These are phyloP conservation scores for Nidularia sp. DNA, from an alignment of 768 basidiomycete species.

Conservation along the genomic window DNA sequence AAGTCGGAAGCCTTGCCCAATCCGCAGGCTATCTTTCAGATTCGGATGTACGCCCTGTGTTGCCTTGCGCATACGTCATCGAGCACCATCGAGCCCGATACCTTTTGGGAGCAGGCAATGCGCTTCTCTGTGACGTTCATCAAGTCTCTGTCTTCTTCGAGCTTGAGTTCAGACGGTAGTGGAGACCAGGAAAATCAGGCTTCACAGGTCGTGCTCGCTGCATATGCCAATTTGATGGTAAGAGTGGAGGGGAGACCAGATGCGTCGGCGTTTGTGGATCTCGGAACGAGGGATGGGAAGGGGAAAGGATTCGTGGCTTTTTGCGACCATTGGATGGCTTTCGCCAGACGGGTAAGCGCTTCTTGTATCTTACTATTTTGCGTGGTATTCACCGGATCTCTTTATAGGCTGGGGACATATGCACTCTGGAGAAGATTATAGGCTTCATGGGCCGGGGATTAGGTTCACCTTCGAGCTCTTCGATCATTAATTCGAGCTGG, in stretches of 20 bases:
- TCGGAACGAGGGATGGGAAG: conserved; percentile 4
- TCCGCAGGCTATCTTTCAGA: conserved; percentile 20
- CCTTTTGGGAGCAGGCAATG: conserved; percentile 69
- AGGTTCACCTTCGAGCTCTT: too few relatives aligned
- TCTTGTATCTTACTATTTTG: not conserved
- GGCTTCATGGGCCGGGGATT: conserved; percentile 27
- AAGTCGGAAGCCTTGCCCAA: conserved; percentile 8
- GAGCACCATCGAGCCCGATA: conserved; percentile 42
- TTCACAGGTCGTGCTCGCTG: conserved; percentile 30
- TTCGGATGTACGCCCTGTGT: conserved; percentile 42
- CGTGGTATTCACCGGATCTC: not conserved
- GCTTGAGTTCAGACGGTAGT: too few relatives aligned
- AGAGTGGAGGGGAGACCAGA: conserved; percentile 32
- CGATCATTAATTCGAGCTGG: too few relatives aligned
- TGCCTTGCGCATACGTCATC: conserved; percentile 43
- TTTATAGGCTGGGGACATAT: conserved; percentile 42
- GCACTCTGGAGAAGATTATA: conserved; percentile 42
- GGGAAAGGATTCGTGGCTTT: conserved; percentile 55
- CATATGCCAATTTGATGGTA: conserved; percentile 40
- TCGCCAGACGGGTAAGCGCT: conserved; percentile 56
- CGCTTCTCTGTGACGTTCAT: conserved; percentile 46
- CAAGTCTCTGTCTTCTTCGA: conserved; percentile 20
- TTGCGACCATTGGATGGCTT: conserved; percentile 69
- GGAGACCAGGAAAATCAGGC: conserved; percentile 23
- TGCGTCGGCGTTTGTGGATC: conserved; percentile 31